These are phyloP conservation scores for Oryza longistaminata DNA, from an alignment of 176 grass and related monocot genomes.

Conservation along the genomic window DNA sequence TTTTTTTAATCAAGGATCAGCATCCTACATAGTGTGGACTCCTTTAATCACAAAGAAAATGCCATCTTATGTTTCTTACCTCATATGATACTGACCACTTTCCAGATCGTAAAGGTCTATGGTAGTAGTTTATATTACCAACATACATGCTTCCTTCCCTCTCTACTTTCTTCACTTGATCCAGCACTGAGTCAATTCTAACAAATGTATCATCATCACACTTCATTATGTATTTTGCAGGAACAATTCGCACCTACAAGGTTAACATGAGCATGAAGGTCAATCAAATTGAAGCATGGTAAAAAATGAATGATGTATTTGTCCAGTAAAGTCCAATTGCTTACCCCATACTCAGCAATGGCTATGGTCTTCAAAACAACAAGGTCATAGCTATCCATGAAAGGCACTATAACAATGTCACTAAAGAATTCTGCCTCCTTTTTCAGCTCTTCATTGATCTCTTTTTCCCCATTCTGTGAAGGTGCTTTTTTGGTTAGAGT, in stretches of 20 bases:
- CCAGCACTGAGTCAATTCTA: conserved; percentile 65
- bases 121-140: conserved; percentile 93
- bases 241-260: conserved; percentile 56
- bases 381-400: conserved; percentile 77
- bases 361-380: conserved; percentile 84
- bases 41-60: conserved; percentile 13
- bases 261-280: conserved; percentile 15
- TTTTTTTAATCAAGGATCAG: neutral
- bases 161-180: conserved; percentile 66
- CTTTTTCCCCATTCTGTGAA: conserved; percentile 61
- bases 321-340: neutral
- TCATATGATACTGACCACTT: conserved; percentile 95
- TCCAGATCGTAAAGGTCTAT: conserved; percentile 68
- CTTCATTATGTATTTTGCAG: conserved; percentile 87
- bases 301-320: neutral
- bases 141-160: conserved; percentile 62
- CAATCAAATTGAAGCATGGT: neutral
- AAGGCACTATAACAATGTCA: conserved; percentile 75
- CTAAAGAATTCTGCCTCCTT: conserved; percentile 72
- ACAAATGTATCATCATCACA: conserved; percentile 87
- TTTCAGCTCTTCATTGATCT: conserved; percentile 58
- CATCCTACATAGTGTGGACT: neutral
- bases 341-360: conserved; percentile 74
- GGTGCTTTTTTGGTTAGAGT: neutral
- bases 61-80: conserved; percentile 56